Percentiles rank a stretch among this genome's conserved stretches.
Evolutionary conservation across 1,139 yeast species (phyloP).

Genomic region (Taiozyma onychis): DNA sequence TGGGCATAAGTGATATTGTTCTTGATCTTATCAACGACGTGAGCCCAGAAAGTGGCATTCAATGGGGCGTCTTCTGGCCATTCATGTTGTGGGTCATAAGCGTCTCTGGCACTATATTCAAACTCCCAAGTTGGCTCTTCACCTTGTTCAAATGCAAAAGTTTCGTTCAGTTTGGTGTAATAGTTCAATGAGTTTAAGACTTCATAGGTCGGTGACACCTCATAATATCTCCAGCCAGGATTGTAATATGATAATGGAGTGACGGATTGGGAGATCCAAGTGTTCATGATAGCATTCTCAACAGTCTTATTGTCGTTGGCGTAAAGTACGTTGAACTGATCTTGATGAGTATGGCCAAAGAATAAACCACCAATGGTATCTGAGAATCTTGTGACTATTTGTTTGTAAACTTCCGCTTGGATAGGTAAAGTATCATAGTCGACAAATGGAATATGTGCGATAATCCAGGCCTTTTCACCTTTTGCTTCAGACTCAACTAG

Average conservation of each 20-base stretch:
- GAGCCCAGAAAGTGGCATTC: constrained; percentile 57
- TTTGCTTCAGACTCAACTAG: constrained; percentile 49
- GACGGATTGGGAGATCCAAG: constrained; percentile 63
- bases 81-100: constrained; percentile 34
- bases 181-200: constrained; percentile 56
- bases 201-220: constrained; percentile 55
- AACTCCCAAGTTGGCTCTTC: constrained; percentile 49
- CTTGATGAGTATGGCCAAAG: constrained; percentile 70
- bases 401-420: constrained; percentile 49
- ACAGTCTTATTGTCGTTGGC: constrained; percentile 35
- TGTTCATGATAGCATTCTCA: constrained; percentile 45
- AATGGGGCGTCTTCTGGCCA: constrained; percentile 51
- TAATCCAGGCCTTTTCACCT: constrained; percentile 64
- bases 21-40: constrained; percentile 29
- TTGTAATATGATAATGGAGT: constrained; percentile 56
- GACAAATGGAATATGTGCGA: constrained; percentile 62
- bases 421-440: constrained; percentile 55
- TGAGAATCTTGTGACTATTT: constrained; percentile 62
- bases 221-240: constrained; percentile 71
- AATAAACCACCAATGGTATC: constrained; percentile 63
- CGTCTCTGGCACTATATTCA: constrained; percentile 50
- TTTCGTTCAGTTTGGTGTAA: constrained; percentile 47
- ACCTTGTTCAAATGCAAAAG: constrained; percentile 40
- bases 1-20: constrained; percentile 39
- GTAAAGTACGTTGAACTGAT: constrained; percentile 58